phyloP scores from a whole-genome alignment of 2,329 filamentous ascomycete species.

The Calonectria pauciramosa region DNA sequence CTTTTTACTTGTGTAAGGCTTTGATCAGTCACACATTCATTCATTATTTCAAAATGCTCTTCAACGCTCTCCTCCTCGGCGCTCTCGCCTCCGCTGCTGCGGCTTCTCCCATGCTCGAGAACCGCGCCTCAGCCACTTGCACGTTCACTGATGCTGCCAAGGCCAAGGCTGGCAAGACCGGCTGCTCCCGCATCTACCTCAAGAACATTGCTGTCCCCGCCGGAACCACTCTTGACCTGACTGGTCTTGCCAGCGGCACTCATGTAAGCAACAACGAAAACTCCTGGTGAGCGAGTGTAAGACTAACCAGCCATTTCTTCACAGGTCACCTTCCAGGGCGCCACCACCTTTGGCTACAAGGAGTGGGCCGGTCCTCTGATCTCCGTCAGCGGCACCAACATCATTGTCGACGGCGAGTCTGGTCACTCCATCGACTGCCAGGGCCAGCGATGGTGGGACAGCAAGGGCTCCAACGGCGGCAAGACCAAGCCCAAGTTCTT shows the following conservation, averaged over 20 bases:
- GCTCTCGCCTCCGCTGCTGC: constrained; percentile 43
- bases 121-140: constrained; percentile 53
- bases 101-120: constrained; percentile 39
- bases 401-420: constrained; percentile 65
- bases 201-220: constrained; percentile 68
- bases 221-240: constrained; percentile 71
- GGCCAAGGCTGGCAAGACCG: constrained; percentile 62
- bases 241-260: constrained; percentile 64
- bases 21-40: background rate
- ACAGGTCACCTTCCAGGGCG: constrained; percentile 71
- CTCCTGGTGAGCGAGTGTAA: background rate
- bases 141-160: constrained; percentile 67
- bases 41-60: constrained; percentile 20
- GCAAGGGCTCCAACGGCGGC: constrained; percentile 70
- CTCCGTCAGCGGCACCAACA: constrained; percentile 68
- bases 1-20: background rate
- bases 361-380: constrained; percentile 77
- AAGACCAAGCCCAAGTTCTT: constrained; percentile 75
- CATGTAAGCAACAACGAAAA: constrained; percentile 37
- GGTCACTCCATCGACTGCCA: constrained; percentile 67
- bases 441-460: constrained; percentile 73
- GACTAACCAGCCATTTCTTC: background rate
- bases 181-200: constrained; percentile 68
- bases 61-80: constrained; percentile 41
- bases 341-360: constrained; percentile 75